Base-by-base conservation (phyloP, 106 monocot species). In the Dioscorea alata region DNA sequence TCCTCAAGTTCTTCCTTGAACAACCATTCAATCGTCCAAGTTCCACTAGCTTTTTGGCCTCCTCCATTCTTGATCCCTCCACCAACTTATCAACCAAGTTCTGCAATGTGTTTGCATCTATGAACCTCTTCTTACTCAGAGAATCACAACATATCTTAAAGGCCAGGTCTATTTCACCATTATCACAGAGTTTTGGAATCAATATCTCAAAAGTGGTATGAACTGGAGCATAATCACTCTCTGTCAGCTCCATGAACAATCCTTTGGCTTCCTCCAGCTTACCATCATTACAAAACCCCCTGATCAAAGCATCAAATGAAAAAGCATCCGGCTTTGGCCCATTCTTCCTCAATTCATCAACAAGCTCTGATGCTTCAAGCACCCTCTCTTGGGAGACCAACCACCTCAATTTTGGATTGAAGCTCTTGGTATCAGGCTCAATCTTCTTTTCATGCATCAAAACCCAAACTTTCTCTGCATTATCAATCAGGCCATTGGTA, bases 41-140 rank as follows among this genome's bases (percentile, higher is more conserved):
- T 23, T 89, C 71, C 28, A 89, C 84, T 49, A 93, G 81, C 60
- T 76, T 86, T 68, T 59, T 71, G 22, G 89, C 89, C 48, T 93
- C 86, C 21, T 77, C 69, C 13, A 35, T 23, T 54, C 79, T 86
- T 8, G 86, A 89, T 28, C 35, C 66, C 50, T 72, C 61, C 53
- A 67, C 78, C 77, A 93, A 68, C 14, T 57, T 76, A 62, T 79
- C 69, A 21, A 86, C 86, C 59, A 89, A 70, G 19, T 2, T 42
- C 58, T 89, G 85, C 73, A 93, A 25, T 0, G 84, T n/a, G 8
- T 48, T 56, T 1, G 56, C 56, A 56, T 68, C 65, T 14, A 77
- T 69, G 58, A 34, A 68, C 34, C 71, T 71, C 22, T 59, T 73
- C 14, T 64, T 62, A 18, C 69, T 84, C 65, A 86, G 54, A 58